Conservation (phyloP, 768 basidiomycete genomes). For the Termitomyces sp. region DNA sequence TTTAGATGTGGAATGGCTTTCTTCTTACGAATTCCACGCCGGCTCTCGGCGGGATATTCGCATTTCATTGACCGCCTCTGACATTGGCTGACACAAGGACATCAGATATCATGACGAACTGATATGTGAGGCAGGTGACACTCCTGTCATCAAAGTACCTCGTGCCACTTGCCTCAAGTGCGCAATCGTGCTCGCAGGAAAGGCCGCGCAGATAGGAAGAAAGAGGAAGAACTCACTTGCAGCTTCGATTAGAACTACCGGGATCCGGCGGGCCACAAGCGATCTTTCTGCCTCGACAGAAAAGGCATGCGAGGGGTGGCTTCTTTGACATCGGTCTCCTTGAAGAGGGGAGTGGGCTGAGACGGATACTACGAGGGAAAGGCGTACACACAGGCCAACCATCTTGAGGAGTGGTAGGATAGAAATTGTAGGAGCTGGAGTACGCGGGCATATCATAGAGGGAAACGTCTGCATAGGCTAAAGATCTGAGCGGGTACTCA, state of each 20-base stretch:
- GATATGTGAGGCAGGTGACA: conserved; percentile 4
- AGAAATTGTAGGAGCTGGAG: neutral
- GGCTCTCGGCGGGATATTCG: conserved; percentile 66
- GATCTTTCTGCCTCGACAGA: conserved; percentile 65
- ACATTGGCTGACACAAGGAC: conserved; percentile 53
- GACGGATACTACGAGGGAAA: conserved; percentile 16
- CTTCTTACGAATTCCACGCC: conserved; percentile 63
- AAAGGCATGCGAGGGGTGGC: conserved; percentile 58
- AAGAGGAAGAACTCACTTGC: conserved; percentile 48
- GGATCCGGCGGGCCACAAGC: conserved; percentile 58
- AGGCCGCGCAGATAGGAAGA: conserved; percentile 6
- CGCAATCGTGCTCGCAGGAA: neutral
- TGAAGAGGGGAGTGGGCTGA: conserved; percentile 22
- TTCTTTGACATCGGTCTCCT: conserved; percentile 41
- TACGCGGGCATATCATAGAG: conserved; percentile 1
- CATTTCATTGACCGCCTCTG: conserved; percentile 63
- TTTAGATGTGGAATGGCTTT: conserved; percentile 21
- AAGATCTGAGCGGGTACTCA: neutral
- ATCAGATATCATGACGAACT: conserved; percentile 6
- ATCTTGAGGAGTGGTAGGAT: conserved; percentile 4
- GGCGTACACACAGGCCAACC: conserved; percentile 15
- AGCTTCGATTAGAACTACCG: conserved; percentile 50
- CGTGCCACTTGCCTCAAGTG: conserved; percentile 7
- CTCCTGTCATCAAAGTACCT: conserved; percentile 5
- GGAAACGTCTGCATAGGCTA: neutral